These are phyloP conservation scores for Fusarium sp. DNA, from an alignment of 2,329 filamentous ascomycete genomes.

Conservation along the genomic window DNA sequence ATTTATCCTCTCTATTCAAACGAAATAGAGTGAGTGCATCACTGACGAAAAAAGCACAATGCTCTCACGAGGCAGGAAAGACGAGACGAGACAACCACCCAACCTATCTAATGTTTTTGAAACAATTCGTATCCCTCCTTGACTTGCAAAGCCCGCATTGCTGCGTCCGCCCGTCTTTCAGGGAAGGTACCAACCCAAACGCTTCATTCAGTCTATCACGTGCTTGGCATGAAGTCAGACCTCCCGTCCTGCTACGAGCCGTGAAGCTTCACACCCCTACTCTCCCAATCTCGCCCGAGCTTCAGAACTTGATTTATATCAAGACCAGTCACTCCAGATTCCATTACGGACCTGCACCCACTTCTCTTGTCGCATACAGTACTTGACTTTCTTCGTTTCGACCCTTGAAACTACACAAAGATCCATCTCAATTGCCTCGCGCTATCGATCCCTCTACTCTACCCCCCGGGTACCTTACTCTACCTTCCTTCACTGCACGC, in stretches of 20 bases:
- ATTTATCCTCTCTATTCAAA: conserved; percentile 9
- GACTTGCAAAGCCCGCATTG: conserved; percentile 17
- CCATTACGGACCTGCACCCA: conserved; percentile 6
- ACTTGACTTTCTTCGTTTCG: neutral
- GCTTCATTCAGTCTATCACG: conserved; percentile 40
- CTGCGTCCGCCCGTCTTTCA: conserved; percentile 33
- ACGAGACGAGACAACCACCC: neutral
- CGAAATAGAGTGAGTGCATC: conserved; percentile 12
- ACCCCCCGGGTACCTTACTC: conserved; percentile 26
- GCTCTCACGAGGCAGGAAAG: neutral
- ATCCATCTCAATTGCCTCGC: conserved; percentile 13
- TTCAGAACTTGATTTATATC: conserved; percentile 35
- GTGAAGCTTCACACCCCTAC: conserved; percentile 40
- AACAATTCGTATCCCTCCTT: conserved; percentile 19
- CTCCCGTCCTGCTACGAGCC: neutral
- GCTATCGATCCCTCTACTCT: conserved; percentile 15
- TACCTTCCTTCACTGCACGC: conserved; percentile 8
- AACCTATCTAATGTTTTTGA: conserved; percentile 15
- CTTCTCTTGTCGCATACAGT: neutral
- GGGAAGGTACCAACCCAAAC: conserved; percentile 25
- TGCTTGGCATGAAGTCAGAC: conserved; percentile 27
- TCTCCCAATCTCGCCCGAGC: conserved; percentile 1
- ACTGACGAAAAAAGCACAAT: conserved; percentile 6
- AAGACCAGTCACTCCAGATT: conserved; percentile 5
- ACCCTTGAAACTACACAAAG: conserved; percentile 18